phyloP scores from a whole-genome alignment of 129 eudicot species.

The Saussurea involucrata region DNA sequence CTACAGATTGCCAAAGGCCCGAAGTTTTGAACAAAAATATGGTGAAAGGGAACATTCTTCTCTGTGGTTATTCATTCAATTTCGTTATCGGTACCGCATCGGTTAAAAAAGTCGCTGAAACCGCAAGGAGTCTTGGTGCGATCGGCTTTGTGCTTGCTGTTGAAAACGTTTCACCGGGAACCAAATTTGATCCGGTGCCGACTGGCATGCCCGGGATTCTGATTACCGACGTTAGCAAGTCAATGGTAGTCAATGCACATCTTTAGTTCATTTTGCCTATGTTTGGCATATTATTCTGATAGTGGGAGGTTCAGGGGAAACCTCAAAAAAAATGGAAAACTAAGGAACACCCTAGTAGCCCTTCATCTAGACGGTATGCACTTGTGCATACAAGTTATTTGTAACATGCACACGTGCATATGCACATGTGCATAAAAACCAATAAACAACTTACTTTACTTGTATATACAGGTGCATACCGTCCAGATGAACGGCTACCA shows the following conservation, averaged over 20 bases:
- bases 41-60: conserved; percentile 86
- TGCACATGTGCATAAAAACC: too few species aligned
- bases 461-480: too few species aligned
- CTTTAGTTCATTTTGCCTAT: not conserved
- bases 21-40: conserved; percentile 78
- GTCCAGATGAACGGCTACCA: too few species aligned
- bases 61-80: conserved; percentile 94
- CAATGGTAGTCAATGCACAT: conserved; percentile 47
- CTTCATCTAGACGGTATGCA: too few species aligned
- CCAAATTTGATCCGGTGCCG: conserved; percentile 89
- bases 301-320: too few species aligned
- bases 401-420: too few species aligned
- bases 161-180: conserved; percentile 85
- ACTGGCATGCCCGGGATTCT: conserved; percentile 80
- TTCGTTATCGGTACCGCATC: conserved; percentile 85
- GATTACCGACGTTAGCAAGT: conserved; percentile 68
- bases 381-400: too few species aligned
- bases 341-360: too few species aligned
- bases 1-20: conserved; percentile 89
- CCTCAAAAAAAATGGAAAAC: too few species aligned
- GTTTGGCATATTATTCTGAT: not conserved
- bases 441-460: too few species aligned
- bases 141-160: conserved; percentile 94
- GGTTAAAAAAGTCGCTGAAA: conserved; percentile 67
- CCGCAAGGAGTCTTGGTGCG: conserved; percentile 92